These are phyloP conservation scores for Botrytis galanthina DNA, from an alignment of 2,329 filamentous ascomycete species.

Conservation along the genomic window DNA sequence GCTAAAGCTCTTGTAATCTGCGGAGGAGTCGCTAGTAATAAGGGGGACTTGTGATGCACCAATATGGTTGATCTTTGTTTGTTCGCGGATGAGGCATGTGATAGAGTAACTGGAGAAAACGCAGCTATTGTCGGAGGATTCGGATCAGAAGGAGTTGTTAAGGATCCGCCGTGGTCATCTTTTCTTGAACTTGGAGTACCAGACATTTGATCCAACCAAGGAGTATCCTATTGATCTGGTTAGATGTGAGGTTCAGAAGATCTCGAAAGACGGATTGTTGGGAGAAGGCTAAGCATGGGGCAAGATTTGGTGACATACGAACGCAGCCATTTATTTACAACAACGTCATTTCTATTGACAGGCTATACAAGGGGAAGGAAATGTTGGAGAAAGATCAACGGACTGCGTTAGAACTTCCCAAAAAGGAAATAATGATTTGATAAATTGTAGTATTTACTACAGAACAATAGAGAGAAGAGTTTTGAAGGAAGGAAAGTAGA, in stretches of 20 bases:
- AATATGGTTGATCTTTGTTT: slow-evolving; percentile 87
- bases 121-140: slow-evolving; percentile 75
- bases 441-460: neutral
- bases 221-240: slow-evolving; percentile 36
- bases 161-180: slow-evolving; percentile 33
- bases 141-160: slow-evolving; percentile 38
- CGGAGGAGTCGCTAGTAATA: slow-evolving; percentile 89
- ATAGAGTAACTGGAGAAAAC: slow-evolving; percentile 82
- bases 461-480: neutral
- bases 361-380: slow-evolving; percentile 20
- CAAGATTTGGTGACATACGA: slow-evolving; percentile 32
- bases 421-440: neutral
- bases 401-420: neutral
- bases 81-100: slow-evolving; percentile 58
- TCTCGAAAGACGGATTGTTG: neutral
- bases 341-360: slow-evolving; percentile 36
- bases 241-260: slow-evolving; percentile 22
- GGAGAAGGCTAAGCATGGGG: slow-evolving; percentile 17
- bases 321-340: slow-evolving; percentile 39
- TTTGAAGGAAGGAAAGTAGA: neutral
- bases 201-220: slow-evolving; percentile 40
- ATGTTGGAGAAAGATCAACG: neutral
- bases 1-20: slow-evolving; percentile 91
- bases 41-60: slow-evolving; percentile 92
- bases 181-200: slow-evolving; percentile 34